Base-by-base conservation (phyloP, 306 rosid species). In the Vigna radiata region DNA sequence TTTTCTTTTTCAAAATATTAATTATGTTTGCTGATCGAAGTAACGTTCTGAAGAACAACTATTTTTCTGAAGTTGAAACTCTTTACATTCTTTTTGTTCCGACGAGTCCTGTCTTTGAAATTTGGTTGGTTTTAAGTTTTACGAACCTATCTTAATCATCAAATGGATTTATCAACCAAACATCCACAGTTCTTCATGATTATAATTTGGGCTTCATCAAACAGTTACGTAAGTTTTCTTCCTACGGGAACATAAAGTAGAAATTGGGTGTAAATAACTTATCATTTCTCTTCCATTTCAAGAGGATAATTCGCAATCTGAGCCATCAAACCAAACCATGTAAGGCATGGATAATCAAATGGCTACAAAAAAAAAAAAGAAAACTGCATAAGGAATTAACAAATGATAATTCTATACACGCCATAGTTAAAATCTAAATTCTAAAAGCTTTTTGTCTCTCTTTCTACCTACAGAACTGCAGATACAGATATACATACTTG, bases 331-430 rank as follows among this genome's bases (percentile, higher is more conserved):
- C 17, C 43, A 53, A 29, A 27, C 43, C 41, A 17, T 18, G 58
- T 49, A 52, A 72, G 25, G 59, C n/a, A 62, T 11, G 54, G 23
- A 55, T 39, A 50, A 52, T 15, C 13, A 37, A 37, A 14, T 56
- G n/a, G 50, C 39, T 4, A 75, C 47, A 18, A 33, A 33, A 33
- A 70, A 73, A 44, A 21, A 21, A 27, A 27, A 33, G 64, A 73
- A 44, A 41, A 71, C 43, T 64, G 64, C 70, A 71, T 79, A 62
- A 83, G 81, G 68, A 80, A 82, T 66, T 50, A 61, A 82, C 37
- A 79, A 73, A 84, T 68, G 59, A 76, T 69, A 73, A 76, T 79
- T 71, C 82, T 87, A 14, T 81, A 85, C 86, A 85, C 31, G 49
- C 75, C 70, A 80, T 67, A 61, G 54, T 82, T 76, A 73, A 72